Conservation (phyloP, 2,329 filamentous ascomycete genomes). For the Aureobasidium sp. region DNA sequence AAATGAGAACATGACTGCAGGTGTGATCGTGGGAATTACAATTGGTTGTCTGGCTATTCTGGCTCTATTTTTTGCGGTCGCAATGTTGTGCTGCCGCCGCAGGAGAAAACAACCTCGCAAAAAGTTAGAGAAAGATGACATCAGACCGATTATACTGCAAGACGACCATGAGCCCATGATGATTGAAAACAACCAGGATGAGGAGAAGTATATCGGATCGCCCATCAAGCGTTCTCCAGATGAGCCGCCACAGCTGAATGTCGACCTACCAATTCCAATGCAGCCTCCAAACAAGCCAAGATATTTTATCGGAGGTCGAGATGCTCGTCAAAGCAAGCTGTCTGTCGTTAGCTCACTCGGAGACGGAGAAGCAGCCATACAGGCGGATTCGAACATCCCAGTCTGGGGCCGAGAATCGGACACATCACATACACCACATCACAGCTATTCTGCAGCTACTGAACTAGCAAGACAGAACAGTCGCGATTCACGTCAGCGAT, state of each 20-base stretch:
- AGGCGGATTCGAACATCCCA: slow-evolving; percentile 34
- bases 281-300: neutral
- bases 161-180: neutral
- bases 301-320: neutral
- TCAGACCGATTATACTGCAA: slow-evolving; percentile 34
- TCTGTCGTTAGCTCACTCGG: slow-evolving; percentile 35
- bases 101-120: slow-evolving; percentile 21
- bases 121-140: slow-evolving; percentile 28
- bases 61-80: slow-evolving; percentile 21
- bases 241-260: slow-evolving; percentile 34
- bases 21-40: slow-evolving; percentile 29
- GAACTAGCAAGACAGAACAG: slow-evolving; percentile 28
- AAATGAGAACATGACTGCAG: slow-evolving; percentile 14
- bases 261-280: slow-evolving; percentile 28
- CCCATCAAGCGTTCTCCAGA: slow-evolving; percentile 22
- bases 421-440: slow-evolving; percentile 34
- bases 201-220: slow-evolving; percentile 5
- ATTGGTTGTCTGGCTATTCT: slow-evolving; percentile 27
- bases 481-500: slow-evolving; percentile 18
- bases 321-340: slow-evolving; percentile 7
- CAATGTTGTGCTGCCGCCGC: slow-evolving; percentile 25
- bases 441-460: slow-evolving; percentile 39
- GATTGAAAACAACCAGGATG: neutral
- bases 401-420: slow-evolving; percentile 32
- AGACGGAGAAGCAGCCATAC: slow-evolving; percentile 33